Base-by-base conservation (phyloP, 148 eudicot genomes). In the Rhododendron simsii region DNA sequence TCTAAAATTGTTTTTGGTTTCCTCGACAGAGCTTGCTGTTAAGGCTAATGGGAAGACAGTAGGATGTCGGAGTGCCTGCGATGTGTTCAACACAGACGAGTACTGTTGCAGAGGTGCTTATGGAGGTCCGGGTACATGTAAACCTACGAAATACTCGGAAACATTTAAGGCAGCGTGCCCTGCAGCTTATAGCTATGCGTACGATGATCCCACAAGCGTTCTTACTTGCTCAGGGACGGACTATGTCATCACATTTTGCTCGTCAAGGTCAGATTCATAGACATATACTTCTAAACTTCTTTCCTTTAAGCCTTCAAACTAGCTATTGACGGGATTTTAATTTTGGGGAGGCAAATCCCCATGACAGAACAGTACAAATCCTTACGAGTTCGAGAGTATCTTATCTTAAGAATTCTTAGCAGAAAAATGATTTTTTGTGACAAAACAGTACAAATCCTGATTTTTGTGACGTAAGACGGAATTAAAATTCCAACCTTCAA, bases 31-130 rank as follows among this genome's bases (percentile, higher is more conserved):
- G 90, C 92, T 96, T 28, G 85, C 95, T 2, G 87, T 88, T 3
- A 88, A 85, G 78, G 84, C 47, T 10, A 86, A 84, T 20, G 93
- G 93, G 37, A 92, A 92, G 83, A 90, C 88, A 0, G 87, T 93
- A 28, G 99, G 90, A 21, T 96, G 99, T 51, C 87, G 95, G 63
- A 96, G 99, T 78, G 99, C 98, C 7, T 96, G 99, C 26, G 96
- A 95, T 5, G 99, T 92, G 37, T 95, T 94, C 74, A 84, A 92
- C 74, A 96, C 98, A 0, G 98, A 95, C 23, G 95, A 94, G 89
- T 96, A 91, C 75, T 96, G 99, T 81, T 96, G 99, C 48, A 85
- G 92, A 75, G 98, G 98, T 2, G 53, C 84, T 51, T 91, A 91
- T 39, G 96, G 94, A 0, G 93, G 92, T 84, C 88, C 96, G 1